phyloP scores from a whole-genome alignment of 75 land plant genomes.

The Gnetum montanum region DNA sequence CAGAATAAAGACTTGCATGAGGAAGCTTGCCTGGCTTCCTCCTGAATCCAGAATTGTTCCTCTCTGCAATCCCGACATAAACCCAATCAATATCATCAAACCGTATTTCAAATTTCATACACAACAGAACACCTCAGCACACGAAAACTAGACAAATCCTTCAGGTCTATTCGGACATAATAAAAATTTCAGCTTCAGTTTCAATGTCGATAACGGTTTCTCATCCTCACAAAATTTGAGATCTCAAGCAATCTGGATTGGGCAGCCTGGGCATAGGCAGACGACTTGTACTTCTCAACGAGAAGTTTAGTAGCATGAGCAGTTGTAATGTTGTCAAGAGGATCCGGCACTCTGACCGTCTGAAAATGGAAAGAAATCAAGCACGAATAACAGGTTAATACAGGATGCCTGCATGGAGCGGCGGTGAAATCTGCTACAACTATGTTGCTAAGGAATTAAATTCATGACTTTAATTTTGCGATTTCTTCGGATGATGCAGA shows the following conservation, averaged over 20 bases:
- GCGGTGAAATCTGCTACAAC: not conserved
- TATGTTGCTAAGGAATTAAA: not conserved
- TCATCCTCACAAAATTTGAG: constrained; percentile 56
- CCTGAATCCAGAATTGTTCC: constrained; percentile 79
- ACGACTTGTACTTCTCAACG: constrained; percentile 34
- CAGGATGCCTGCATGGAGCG: not conserved
- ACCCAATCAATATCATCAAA: not conserved
- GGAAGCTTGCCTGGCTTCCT: constrained; percentile 92
- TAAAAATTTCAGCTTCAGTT: not conserved
- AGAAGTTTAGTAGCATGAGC: constrained; percentile 58
- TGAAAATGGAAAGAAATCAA: not conserved
- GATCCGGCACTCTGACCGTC: constrained; percentile 53
- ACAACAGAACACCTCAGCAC: not conserved
- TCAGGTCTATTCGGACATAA: not conserved
- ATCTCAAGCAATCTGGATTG: constrained; percentile 65
- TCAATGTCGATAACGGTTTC: not conserved
- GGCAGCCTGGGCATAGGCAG: constrained; percentile 49
- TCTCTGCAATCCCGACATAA: constrained; percentile 40
- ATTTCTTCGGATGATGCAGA: not conserved
- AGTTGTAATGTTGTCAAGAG: constrained; percentile 68
- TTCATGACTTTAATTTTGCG: constrained; percentile 5
- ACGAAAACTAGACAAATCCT: not conserved
- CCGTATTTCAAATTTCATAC: not conserved
- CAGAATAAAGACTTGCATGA: constrained; percentile 66
- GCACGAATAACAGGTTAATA: not conserved